Conservation (phyloP, 2,329 filamentous ascomycete species). For the Fusarium ramigenum region DNA sequence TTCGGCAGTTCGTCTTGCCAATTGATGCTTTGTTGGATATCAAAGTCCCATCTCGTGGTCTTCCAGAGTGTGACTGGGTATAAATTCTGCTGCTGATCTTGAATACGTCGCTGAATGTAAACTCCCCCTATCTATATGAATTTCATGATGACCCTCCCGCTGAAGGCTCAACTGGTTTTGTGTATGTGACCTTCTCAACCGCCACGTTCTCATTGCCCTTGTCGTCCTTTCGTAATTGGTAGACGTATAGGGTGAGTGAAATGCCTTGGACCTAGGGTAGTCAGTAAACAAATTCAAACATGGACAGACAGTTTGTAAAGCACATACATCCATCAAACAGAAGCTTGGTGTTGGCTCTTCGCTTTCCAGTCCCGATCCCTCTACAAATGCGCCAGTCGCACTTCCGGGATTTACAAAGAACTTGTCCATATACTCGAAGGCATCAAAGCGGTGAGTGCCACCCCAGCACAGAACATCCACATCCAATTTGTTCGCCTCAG, state of each 20-base stretch:
- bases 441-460: slow-evolving; percentile 74
- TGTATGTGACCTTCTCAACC: slow-evolving; percentile 87
- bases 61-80: slow-evolving; percentile 40
- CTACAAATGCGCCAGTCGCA: slow-evolving; percentile 70
- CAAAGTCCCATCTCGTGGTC: slow-evolving; percentile 25
- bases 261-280: slow-evolving; percentile 85
- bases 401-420: slow-evolving; percentile 77
- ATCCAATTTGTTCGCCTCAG: slow-evolving; percentile 74
- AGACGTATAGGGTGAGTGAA: slow-evolving; percentile 94
- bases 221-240: slow-evolving; percentile 81
- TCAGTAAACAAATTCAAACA: slow-evolving; percentile 28
- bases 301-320: neutral
- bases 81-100: slow-evolving; percentile 36
- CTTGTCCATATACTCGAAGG: slow-evolving; percentile 79
- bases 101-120: slow-evolving; percentile 34
- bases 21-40: slow-evolving; percentile 37
- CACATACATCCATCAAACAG: slow-evolving; percentile 95
- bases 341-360: slow-evolving; percentile 89
- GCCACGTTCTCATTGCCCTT: slow-evolving; percentile 82
- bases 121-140: slow-evolving; percentile 8
- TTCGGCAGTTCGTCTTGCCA: slow-evolving; percentile 23
- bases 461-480: slow-evolving; percentile 76
- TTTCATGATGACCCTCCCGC: slow-evolving; percentile 57
- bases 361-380: slow-evolving; percentile 65
- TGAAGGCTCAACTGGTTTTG: slow-evolving; percentile 74